phyloP scores from a whole-genome alignment of 768 basidiomycete species.

The Boletus edulis region DNA sequence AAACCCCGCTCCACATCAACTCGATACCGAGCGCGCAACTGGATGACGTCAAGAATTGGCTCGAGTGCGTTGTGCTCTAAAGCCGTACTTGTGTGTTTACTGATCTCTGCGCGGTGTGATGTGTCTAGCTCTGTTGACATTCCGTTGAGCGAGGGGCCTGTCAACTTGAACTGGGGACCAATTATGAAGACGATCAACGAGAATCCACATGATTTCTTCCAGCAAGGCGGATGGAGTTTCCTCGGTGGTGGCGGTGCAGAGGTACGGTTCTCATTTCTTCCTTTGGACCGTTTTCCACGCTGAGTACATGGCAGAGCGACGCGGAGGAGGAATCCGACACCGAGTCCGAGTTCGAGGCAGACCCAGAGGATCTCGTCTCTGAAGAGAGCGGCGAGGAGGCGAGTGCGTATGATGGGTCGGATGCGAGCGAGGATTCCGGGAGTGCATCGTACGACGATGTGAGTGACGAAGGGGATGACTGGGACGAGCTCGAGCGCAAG shows the following conservation, averaged over 20 bases:
- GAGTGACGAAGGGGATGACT: conserved; percentile 85
- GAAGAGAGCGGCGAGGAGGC: conserved; percentile 48
- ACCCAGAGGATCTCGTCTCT: conserved; percentile 41
- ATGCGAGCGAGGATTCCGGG: conserved; percentile 56
- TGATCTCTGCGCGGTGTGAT: conserved; percentile 1
- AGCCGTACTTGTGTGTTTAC: background rate
- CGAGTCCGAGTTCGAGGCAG: conserved; percentile 66
- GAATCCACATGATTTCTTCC: conserved; percentile 93
- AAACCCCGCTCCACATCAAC: conserved; percentile 91
- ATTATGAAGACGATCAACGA: conserved; percentile 99
- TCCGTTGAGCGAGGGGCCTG: conserved; percentile 90
- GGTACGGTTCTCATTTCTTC: conserved; percentile 38
- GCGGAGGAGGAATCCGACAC: conserved; percentile 61
- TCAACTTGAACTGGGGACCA: conserved; percentile 96
- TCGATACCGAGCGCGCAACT: conserved; percentile 88
- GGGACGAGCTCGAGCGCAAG: conserved; percentile 93
- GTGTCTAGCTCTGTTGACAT: conserved; percentile 89
- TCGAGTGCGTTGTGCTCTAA: conserved; percentile 65
- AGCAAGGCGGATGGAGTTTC: conserved; percentile 97
- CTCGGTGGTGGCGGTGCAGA: conserved; percentile 69
- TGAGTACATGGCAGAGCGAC: conserved; percentile 47
- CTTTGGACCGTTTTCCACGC: conserved; percentile 20
- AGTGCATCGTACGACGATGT: conserved; percentile 62
- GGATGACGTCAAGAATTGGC: conserved; percentile 99
- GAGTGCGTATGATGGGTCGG: conserved; percentile 53